phyloP scores from a whole-genome alignment of 768 basidiomycete species.

The Podaxis sp. region DNA sequence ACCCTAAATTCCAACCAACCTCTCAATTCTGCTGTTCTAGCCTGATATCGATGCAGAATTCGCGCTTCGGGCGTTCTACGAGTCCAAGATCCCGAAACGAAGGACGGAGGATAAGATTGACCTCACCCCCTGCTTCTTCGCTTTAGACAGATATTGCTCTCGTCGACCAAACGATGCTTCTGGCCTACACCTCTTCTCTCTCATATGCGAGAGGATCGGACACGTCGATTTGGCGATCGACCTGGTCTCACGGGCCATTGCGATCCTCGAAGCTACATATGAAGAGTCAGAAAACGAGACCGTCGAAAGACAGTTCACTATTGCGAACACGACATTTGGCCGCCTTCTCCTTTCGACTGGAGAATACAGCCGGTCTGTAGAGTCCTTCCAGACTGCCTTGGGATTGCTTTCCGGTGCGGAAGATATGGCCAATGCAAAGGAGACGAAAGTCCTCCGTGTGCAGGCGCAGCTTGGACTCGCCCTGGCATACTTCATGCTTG shows the following conservation, averaged over 20 bases:
- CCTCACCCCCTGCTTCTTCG: conserved; percentile 78
- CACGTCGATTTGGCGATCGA: conserved; percentile 60
- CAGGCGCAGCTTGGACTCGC: conserved; percentile 74
- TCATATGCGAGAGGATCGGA: conserved; percentile 84
- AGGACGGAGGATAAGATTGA: conserved; percentile 34
- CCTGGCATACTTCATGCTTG: conserved; percentile 66
- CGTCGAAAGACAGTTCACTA: conserved; percentile 76
- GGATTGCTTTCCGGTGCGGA: conserved; percentile 66
- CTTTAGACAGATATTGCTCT: conserved; percentile 73
- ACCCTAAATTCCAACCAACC: neutral
- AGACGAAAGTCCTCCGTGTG: conserved; percentile 39
- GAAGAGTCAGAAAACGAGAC: conserved; percentile 81
- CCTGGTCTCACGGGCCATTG: conserved; percentile 61
- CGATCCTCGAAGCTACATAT: conserved; percentile 81
- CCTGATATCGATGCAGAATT: conserved; percentile 82
- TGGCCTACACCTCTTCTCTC: conserved; percentile 79
- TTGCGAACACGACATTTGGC: conserved; percentile 82
- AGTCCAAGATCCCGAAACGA: conserved; percentile 15
- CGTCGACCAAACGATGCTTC: conserved; percentile 67
- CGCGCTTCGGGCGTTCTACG: conserved; percentile 58
- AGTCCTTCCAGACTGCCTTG: conserved; percentile 70
- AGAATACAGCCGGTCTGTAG: conserved; percentile 60
- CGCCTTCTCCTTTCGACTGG: conserved; percentile 65
- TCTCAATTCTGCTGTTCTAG: conserved; percentile 35
- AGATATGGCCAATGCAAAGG: conserved; percentile 16